Evolutionary conservation across 345 rosid genomes (phyloP), one percentile per base, ranked within the genome.

Genomic region (Zanthoxylum bungeanum): DNA sequence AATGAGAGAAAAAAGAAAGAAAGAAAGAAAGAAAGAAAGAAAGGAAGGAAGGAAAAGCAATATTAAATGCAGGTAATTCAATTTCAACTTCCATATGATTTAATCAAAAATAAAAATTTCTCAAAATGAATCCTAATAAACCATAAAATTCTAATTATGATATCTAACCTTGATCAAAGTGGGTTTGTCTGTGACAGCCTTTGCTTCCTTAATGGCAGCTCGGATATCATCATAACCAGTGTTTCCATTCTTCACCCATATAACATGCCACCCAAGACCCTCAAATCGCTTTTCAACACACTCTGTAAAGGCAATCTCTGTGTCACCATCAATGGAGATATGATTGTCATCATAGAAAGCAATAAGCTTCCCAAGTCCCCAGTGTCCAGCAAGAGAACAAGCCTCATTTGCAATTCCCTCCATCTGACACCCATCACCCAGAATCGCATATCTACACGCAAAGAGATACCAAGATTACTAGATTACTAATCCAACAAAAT

Each of bases 161-260:
- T 33, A 62, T 55, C 70, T 72, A 60, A 93, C 96, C 93, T 87
- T 91, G 67, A 94, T 88, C 86, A 90, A 61, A 68, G 94, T 89
- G 36, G 99, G 99, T 69, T 88, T 96, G 85, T 96, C 98, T 56
- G 76, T 96, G 40, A 96, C 97, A 61, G 98, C 75, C 85, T 96
- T 96, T 55, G 99, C 99, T 83, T 96, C 98, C 89, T 91, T 88
- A 58, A 96, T 91, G 75, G 99, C 99, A 79, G 98, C 96, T 64
- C 99, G 94, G 64, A 96, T 93, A n/a, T 93, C 98, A 74, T 93
- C 98, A 73, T 93, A 96, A 53, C 99, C 98, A 60, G 85, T 93
- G 89, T 96, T 93, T 71, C 99, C 99, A 73, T 93, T 93, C 92
- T 96, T 93, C 80, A 96, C 99, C 99, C 97, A 91, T 75, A 96